A percentile compares a stretch with the other conserved stretches of the same genome.
Evolutionary conservation across 352 stramenopile genomes (phyloP).

Genomic region (Pythium phragmiticola): DNA sequence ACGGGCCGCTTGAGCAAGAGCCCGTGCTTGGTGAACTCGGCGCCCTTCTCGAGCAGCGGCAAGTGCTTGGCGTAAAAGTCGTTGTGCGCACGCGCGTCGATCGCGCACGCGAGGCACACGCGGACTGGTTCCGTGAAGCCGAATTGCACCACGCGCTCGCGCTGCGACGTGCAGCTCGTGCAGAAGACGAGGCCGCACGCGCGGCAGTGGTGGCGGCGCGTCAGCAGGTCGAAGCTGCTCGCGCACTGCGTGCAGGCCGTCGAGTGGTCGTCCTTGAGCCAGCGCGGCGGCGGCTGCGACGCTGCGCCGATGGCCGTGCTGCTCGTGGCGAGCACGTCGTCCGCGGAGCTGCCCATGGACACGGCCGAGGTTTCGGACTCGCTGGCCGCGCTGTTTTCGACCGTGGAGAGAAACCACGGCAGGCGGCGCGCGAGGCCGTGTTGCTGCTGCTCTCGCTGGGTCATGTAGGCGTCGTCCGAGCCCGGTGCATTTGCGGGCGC

Average conservation of each 20-base stretch:
- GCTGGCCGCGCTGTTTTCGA: neutral
- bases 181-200: constrained; percentile 74
- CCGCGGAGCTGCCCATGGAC: constrained; percentile 2
- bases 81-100: constrained; percentile 50
- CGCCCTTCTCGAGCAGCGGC: constrained; percentile 56
- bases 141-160: constrained; percentile 65
- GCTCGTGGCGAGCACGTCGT: constrained; percentile 20
- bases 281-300: constrained; percentile 48
- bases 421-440: constrained; percentile 11
- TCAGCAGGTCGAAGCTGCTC: constrained; percentile 70
- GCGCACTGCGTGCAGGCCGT: constrained; percentile 51
- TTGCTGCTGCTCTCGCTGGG: constrained; percentile 26
- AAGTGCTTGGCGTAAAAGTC: constrained; percentile 63
- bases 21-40: constrained; percentile 70
- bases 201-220: constrained; percentile 85
- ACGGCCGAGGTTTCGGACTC: neutral
- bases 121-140: constrained; percentile 61
- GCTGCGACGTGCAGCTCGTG: constrained; percentile 39
- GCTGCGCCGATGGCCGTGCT: constrained; percentile 19
- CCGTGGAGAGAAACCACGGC: constrained; percentile 24
- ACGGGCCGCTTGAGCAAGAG: constrained; percentile 58
- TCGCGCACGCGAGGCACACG: constrained; percentile 45
- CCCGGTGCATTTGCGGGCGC: constrained; percentile 11
- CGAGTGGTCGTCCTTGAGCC: constrained; percentile 57
- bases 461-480: constrained; percentile 43